These are phyloP conservation scores for Pseudoturritis turrita DNA, from an alignment of 345 rosid species.

Conservation along the genomic window DNA sequence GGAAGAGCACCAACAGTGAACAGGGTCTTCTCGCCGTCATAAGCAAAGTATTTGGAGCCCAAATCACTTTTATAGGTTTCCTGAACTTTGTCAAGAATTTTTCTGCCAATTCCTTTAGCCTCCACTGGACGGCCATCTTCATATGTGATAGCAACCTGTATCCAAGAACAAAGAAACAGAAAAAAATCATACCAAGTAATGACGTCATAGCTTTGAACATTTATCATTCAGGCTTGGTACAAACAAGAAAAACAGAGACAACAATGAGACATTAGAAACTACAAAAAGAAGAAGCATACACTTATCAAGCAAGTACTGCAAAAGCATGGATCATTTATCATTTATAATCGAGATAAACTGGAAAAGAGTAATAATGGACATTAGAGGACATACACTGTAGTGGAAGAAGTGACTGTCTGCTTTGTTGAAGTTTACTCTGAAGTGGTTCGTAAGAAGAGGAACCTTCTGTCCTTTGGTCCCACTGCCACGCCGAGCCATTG, in stretches of 20 bases:
- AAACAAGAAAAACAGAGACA: background rate
- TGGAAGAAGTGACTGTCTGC: constrained; percentile 58
- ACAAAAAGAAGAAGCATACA: background rate
- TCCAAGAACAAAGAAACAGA: background rate
- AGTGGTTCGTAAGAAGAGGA: constrained; percentile 63
- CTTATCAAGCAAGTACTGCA: too few species aligned
- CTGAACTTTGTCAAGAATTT: constrained; percentile 62
- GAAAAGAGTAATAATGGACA: background rate
- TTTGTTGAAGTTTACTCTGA: constrained; percentile 55
- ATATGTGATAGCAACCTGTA: constrained; percentile 57
- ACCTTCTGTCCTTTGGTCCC: constrained; percentile 64
- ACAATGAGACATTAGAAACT: background rate
- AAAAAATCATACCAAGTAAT: background rate
- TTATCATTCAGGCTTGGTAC: too few species aligned
- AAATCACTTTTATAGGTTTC: constrained; percentile 57
- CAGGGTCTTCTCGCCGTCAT: constrained; percentile 85
- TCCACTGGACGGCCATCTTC: constrained; percentile 88
- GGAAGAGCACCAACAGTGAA: constrained; percentile 80
- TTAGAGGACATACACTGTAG: constrained; percentile 51
- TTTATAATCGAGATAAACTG: too few species aligned
- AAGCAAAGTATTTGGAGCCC: constrained; percentile 69
- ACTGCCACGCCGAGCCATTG: constrained; percentile 60
- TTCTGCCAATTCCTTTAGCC: constrained; percentile 69
- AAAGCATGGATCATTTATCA: background rate
- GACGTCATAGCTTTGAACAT: background rate